These are phyloP conservation scores for Trebouxiophyceae sp. DNA, from an alignment of 163 green algal species.

Conservation along the genomic window DNA sequence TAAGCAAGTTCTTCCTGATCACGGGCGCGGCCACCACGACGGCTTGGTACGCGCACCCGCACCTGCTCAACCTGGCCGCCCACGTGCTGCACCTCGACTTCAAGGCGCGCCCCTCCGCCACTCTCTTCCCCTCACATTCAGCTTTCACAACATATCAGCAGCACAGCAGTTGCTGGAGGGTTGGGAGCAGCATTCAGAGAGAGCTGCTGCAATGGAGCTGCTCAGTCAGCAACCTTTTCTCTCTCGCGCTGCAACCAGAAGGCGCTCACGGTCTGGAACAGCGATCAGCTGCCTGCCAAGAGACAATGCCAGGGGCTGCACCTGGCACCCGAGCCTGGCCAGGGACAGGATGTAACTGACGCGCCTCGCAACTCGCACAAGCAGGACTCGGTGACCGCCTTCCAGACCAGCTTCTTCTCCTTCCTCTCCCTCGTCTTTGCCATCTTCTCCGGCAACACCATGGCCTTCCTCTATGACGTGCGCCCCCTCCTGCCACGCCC, in stretches of 20 bases:
- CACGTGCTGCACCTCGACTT: constrained; percentile 28
- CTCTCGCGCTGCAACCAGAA: no score
- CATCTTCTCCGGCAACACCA: constrained; percentile 33
- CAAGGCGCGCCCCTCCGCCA: constrained; percentile 9
- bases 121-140: not conserved
- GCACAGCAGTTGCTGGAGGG: no score
- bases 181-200: no score
- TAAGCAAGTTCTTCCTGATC: constrained; percentile 24
- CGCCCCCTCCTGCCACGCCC: no score
- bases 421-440: constrained; percentile 31
- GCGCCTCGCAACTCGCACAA: no score
- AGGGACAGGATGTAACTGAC: no score
- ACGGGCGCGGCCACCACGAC: constrained; percentile 15
- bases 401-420: constrained; percentile 35
- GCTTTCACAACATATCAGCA: no score
- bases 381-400: constrained; percentile 27
- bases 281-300: no score
- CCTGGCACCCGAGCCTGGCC: no score
- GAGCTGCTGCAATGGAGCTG: not conserved
- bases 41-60: constrained; percentile 20
- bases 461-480: constrained; percentile 33
- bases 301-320: no score
- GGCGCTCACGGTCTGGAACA: no score
- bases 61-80: constrained; percentile 22
- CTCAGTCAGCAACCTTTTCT: not conserved